Evolutionary conservation across 225 moss, liverwort and hornwort species (phyloP).

Genomic region (Physcomitrellopsis africana): DNA sequence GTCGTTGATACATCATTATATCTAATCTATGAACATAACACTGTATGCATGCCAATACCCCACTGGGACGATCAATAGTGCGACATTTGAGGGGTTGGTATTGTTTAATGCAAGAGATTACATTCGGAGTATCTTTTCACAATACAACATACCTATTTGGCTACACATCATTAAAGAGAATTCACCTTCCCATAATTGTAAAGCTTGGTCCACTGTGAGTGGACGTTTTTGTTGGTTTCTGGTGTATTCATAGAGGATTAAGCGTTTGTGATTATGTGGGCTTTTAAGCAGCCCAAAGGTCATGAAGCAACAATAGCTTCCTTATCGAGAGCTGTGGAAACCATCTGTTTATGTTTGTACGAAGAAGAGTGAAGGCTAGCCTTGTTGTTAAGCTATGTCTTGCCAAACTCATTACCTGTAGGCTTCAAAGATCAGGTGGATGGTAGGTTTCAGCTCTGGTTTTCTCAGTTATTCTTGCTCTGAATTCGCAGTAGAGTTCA

Average conservation of each 20-base stretch:
- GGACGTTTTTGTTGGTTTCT: background rate
- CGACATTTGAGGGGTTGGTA: conserved; percentile 1
- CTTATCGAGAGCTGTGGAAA: conserved; percentile 82
- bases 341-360: conserved; percentile 77
- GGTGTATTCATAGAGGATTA: background rate
- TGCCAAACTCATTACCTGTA: background rate
- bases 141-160: background rate
- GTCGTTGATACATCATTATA: background rate
- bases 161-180: background rate
- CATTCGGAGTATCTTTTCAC: background rate
- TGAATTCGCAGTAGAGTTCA: background rate
- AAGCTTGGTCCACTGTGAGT: background rate
- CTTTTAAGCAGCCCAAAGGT: conserved; percentile 57
- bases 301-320: conserved; percentile 83
- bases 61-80: conserved; percentile 1
- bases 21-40: background rate
- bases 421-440: background rate
- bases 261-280: background rate
- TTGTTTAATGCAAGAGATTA: background rate
- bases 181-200: background rate
- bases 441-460: background rate
- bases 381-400: conserved; percentile 71
- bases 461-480: background rate
- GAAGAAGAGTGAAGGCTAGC: conserved; percentile 80
- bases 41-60: background rate